A percentile compares a stretch with the other conserved stretches of the same genome.
Evolutionary conservation across 306 rosid species (phyloP).

Genomic region (Heteromeles arbutifolia): DNA sequence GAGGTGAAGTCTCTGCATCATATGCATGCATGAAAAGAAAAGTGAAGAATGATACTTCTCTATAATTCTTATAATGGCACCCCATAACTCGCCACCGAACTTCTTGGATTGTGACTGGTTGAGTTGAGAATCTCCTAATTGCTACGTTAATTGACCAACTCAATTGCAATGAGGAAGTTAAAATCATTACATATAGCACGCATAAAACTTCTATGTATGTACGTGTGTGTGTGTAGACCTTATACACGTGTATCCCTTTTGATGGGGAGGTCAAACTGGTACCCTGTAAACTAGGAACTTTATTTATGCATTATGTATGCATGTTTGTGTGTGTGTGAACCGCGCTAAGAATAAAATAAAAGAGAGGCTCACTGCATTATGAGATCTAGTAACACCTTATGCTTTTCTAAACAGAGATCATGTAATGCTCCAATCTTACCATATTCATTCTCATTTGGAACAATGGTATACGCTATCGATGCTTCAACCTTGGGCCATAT

Average conservation of each 20-base stretch:
- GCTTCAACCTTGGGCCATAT: background rate
- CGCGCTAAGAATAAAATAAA: background rate
- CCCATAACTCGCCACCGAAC: too few relatives aligned
- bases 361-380: background rate
- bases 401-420: background rate
- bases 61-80: background rate
- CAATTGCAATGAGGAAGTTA: background rate
- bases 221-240: background rate
- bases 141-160: background rate
- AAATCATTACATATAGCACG: background rate
- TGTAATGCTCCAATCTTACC: constrained; percentile 17
- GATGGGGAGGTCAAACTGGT: too few relatives aligned
- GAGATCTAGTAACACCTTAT: background rate
- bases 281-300: too few relatives aligned
- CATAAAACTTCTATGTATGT: background rate
- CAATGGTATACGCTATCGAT: background rate
- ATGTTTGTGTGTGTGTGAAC: background rate
- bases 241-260: too few relatives aligned
- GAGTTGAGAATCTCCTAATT: background rate
- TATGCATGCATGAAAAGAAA: too few relatives aligned
- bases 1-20: too few relatives aligned
- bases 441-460: constrained; percentile 19
- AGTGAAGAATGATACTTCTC: background rate
- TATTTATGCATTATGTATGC: background rate
- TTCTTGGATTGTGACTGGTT: too few relatives aligned